Evolutionary conservation across 179 eudicot species (phyloP).

Genomic region (Sideroxylon spinosum): DNA sequence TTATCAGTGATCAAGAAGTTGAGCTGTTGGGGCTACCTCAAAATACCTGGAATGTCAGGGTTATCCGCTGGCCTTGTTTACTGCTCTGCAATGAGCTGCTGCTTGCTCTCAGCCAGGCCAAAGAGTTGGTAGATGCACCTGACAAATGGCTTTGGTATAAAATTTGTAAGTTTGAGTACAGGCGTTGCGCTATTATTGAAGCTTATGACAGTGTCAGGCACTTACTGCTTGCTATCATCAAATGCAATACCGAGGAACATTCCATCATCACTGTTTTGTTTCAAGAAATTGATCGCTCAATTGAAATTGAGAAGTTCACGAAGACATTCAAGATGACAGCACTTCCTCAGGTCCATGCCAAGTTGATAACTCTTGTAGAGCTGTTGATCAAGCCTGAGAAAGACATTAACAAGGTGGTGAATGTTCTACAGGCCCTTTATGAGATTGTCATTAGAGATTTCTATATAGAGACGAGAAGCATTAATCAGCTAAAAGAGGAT

Average conservation of each 20-base stretch:
- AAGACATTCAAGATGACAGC: constrained; percentile 58
- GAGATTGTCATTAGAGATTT: constrained; percentile 74
- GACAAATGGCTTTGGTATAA: constrained; percentile 90
- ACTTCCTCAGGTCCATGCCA: constrained; percentile 60
- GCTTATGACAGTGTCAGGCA: constrained; percentile 71
- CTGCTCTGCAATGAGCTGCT: constrained; percentile 84
- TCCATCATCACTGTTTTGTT: constrained; percentile 63
- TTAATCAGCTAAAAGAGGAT: constrained; percentile 63
- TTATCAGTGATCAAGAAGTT: constrained; percentile 68
- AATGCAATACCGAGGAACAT: constrained; percentile 58
- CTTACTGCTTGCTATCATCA: constrained; percentile 58
- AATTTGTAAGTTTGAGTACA: constrained; percentile 72
- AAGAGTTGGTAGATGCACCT: constrained; percentile 83
- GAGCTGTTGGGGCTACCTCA: constrained; percentile 86
- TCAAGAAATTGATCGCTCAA: constrained; percentile 72
- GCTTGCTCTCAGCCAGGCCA: constrained; percentile 85
- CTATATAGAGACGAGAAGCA: constrained; percentile 47
- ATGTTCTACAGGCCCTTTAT: constrained; percentile 76
- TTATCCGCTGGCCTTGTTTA: constrained; percentile 90
- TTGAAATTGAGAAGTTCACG: constrained; percentile 74
- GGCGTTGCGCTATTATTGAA: constrained; percentile 87
- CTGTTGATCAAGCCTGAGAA: constrained; percentile 44
- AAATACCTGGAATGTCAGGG: constrained; percentile 78
- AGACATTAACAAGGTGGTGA: constrained; percentile 62
- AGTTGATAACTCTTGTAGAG: constrained; percentile 57